These are phyloP conservation scores for Blastobotrys mokoenaii DNA, from an alignment of 805 yeast genomes.

Conservation along the genomic window DNA sequence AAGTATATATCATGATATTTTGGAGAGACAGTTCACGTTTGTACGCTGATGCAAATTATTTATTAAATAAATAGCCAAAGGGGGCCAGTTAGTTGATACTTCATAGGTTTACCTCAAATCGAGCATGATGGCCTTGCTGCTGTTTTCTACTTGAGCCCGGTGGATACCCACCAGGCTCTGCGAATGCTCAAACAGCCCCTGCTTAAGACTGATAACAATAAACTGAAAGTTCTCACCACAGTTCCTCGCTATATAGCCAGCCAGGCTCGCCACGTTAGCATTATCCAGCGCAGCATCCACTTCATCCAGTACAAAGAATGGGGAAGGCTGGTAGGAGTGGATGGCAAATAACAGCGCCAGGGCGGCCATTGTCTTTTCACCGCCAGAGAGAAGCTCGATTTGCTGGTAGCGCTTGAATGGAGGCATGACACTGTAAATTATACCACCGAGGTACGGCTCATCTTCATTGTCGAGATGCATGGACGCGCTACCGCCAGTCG, in stretches of 20 bases:
- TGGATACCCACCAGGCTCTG: slow-evolving; percentile 91
- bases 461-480: slow-evolving; percentile 81
- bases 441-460: slow-evolving; percentile 78
- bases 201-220: slow-evolving; percentile 87
- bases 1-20: no score
- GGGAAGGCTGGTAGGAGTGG: slow-evolving; percentile 86
- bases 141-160: slow-evolving; percentile 22
- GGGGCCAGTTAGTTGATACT: no score
- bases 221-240: slow-evolving; percentile 63
- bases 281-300: slow-evolving; percentile 97
- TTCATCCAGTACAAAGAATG: slow-evolving; percentile 92
- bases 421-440: slow-evolving; percentile 90
- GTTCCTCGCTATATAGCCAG: slow-evolving; percentile 70
- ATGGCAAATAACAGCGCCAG: slow-evolving; percentile 84
- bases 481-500: slow-evolving; percentile 91
- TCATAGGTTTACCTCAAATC: slow-evolving; percentile 12
- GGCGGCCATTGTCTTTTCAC: slow-evolving; percentile 96
- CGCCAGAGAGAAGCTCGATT: slow-evolving; percentile 90
- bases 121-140: slow-evolving; percentile 18
- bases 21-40: no score
- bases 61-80: no score
- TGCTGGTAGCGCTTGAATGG: slow-evolving; percentile 90
- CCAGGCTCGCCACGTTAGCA: slow-evolving; percentile 76
- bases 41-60: no score
- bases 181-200: slow-evolving; percentile 75